Conservation (phyloP, 2,329 filamentous ascomycete species). For the Nigrospora sphaerica region DNA sequence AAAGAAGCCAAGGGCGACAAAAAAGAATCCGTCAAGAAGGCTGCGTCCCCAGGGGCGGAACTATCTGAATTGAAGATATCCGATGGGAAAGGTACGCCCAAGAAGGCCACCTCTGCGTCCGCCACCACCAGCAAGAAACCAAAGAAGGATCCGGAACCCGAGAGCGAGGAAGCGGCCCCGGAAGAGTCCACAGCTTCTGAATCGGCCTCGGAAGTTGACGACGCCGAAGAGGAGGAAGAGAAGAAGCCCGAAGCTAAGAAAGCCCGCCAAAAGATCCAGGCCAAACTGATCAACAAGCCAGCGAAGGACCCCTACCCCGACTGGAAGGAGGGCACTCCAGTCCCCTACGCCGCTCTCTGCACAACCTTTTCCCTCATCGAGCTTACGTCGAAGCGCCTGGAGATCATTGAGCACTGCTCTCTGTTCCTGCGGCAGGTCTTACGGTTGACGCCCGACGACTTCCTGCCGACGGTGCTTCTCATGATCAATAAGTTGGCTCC, state of each 20-base stretch:
- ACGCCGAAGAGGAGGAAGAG: conserved; percentile 41
- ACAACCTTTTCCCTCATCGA: conserved; percentile 92
- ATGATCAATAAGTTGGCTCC: conserved; percentile 99
- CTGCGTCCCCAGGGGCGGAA: conserved; percentile 6
- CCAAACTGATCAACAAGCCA: conserved; percentile 46
- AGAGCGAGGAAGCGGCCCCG: conserved; percentile 26
- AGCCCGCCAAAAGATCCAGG: conserved; percentile 73
- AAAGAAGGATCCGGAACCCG: conserved; percentile 14
- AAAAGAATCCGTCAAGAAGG: conserved; percentile 21
- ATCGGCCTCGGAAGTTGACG: conserved; percentile 44
- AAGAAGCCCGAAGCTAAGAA: conserved; percentile 64
- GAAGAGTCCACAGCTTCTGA: conserved; percentile 36
- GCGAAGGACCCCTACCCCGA: conserved; percentile 84
- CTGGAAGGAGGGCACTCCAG: conserved; percentile 82
- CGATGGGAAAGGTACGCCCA: conserved; percentile 13
- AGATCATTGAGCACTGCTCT: conserved; percentile 84
- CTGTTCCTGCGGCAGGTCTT: conserved; percentile 92
- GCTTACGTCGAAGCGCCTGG: conserved; percentile 83
- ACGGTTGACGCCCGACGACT: conserved; percentile 77
- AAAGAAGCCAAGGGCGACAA: conserved; percentile 16
- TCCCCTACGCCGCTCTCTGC: conserved; percentile 91
- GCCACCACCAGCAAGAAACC: conserved; percentile 7
- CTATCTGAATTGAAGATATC: neutral
- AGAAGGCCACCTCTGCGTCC: neutral
- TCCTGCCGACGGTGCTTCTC: conserved; percentile 80